Base-by-base conservation (phyloP, 306 rosid genomes). In the Lathyrus sativus region DNA sequence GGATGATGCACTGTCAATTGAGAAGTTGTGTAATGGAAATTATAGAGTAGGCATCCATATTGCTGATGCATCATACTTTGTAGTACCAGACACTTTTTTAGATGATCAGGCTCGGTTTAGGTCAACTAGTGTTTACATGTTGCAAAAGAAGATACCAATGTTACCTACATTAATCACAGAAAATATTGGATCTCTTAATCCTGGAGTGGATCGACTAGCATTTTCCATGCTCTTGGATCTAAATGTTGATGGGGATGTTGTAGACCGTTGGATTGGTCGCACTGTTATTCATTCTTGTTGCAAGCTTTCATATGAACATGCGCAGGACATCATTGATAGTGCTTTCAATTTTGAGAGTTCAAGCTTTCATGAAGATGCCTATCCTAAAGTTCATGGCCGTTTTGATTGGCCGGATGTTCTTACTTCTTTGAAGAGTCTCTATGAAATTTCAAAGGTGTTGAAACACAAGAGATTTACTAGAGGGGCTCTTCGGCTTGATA, bases 21-120 rank as follows among this genome's bases (percentile, higher is more conserved):
- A n/a, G n/a, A n/a, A n/a, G n/a, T n/a, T n/a, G n/a, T n/a, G n/a
- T n/a, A n/a, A n/a, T n/a, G n/a, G n/a, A n/a, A n/a, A n/a, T n/a
- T n/a, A n/a, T n/a, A n/a, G n/a, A n/a, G n/a, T n/a, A n/a, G n/a
- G n/a, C n/a, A n/a, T n/a, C n/a, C n/a, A n/a, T n/a, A n/a, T n/a
- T 81, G 85, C 96, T 63, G 98, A 93, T 73, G 86, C 60, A 33
- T 88, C 98, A 14, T 87, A 88, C 80, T 93, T 88, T 84, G 97
- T 93, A 73, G 70, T 82, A 66, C 91, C 96, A 0, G 78, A 70
- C 73, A 83, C 96, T 38, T 72, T 85, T 42, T 85, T 93, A 37
- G 97, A 93, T 28, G 62, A 18, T 17, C 96, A 86, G 76, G 97
- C 95, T 68, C 85, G 66, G 77, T 53, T 68, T 62, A 85, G 96